Evolutionary conservation across 495 filamentous ascomycete genomes (phyloP), one percentile per base, ranked within the genome.

Genomic region (Penicillium daleae): DNA sequence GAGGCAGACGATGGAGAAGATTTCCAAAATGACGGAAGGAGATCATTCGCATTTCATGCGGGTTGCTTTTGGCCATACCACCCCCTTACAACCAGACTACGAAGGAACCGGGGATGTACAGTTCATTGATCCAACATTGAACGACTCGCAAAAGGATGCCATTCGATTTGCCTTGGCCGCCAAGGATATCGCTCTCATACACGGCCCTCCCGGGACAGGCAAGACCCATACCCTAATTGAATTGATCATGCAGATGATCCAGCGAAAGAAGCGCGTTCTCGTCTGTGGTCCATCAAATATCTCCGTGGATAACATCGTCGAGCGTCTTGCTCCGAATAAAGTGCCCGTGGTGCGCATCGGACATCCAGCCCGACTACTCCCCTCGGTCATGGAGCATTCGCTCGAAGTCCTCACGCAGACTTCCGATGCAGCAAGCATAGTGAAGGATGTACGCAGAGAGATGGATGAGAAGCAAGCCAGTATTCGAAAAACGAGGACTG

Each of bases 191-290:
- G 93, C 92, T 6, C 81, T 99, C 56, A 97, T 99, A 57, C 95
- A 98, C 73, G 95, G 95, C 0, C 95, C 95, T 1, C 95, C 95
- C 1, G 95, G 95, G 7, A 99, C 95, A 0, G 95, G 95, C 26
- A 99, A 99, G 68, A 99, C 95, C 0, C 94, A 98, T 74, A 99
- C 96, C 0, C 78, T 99, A 26, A 95, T 99, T 55, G 95, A 99
- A 71, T 80, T 98, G 21, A 96, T 98, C 59, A 82, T 94, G 31
- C 95, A 99, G 66, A 76, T 98, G 64, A 78, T 95, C 31, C 86
- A 81, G 56, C 84, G 83, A 6, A 86, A 88, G 15, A 83, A 86
- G 44, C 86, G 92, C 1, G 77, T 98, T 17, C 84, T 99, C 3
- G 93, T 99, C 21, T 99, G 95, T 71, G 95, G 95, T 0, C 95